Conservation (phyloP, 1,284 basidiomycete genomes). For the Stereum hirsutum region DNA sequence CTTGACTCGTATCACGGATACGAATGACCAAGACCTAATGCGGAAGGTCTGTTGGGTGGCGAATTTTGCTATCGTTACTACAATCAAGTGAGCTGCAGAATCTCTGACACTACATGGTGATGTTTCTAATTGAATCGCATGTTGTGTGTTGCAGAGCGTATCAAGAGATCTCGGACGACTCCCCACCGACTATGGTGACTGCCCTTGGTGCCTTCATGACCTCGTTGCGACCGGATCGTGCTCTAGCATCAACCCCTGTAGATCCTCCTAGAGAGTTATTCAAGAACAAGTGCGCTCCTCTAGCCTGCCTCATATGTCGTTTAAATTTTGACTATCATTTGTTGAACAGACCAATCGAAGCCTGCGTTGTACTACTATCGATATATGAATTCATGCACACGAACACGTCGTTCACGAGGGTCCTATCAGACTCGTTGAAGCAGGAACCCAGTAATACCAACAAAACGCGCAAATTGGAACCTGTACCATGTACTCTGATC, state of each 20-base stretch:
- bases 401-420: conserved; percentile 35
- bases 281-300: conserved; percentile 38
- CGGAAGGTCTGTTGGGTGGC: conserved; percentile 45
- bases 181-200: conserved; percentile 36
- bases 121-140: background rate
- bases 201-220: conserved; percentile 40
- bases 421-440: conserved; percentile 32
- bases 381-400: conserved; percentile 47
- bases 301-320: background rate
- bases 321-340: conserved; percentile 3
- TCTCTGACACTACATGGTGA: background rate
- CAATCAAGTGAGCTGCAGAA: conserved; percentile 34
- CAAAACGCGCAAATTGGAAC: conserved; percentile 15
- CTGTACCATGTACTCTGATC: conserved; percentile 36
- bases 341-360: conserved; percentile 47
- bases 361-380: conserved; percentile 45
- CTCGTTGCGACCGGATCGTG: conserved; percentile 43
- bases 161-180: conserved; percentile 42
- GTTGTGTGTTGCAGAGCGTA: conserved; percentile 33
- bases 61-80: conserved; percentile 37
- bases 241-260: conserved; percentile 33
- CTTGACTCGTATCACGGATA: conserved; percentile 38
- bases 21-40: conserved; percentile 40
- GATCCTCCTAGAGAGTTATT: conserved; percentile 44
- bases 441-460: conserved; percentile 15